Evolutionary conservation across 2,329 filamentous ascomycete species (phyloP).

Genomic region (Pleurostoma richardsiae): DNA sequence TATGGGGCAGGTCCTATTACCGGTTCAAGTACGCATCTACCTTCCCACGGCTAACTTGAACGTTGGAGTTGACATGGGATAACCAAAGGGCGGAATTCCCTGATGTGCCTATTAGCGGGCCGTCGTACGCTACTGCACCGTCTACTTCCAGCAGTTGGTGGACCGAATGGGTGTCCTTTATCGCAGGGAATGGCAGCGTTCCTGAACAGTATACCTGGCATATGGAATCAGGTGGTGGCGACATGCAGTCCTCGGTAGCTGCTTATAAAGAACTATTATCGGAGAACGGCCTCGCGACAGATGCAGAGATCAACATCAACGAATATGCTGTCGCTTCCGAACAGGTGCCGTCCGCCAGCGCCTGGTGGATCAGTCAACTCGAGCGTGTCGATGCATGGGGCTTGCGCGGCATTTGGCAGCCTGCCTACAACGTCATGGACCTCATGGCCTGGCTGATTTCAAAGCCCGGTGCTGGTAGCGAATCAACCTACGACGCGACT

Average conservation of each 20-base stretch:
- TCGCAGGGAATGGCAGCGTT: constrained; percentile 27
- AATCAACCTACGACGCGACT: not conserved
- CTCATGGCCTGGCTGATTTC: constrained; percentile 36
- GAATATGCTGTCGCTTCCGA: constrained; percentile 37
- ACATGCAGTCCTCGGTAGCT: no score
- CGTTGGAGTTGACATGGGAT: not conserved
- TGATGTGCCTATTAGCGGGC: constrained; percentile 17
- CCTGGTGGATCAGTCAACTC: constrained; percentile 40
- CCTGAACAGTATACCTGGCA: constrained; percentile 41
- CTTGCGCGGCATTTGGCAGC: constrained; percentile 39
- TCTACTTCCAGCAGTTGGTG: constrained; percentile 30
- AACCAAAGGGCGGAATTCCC: not conserved
- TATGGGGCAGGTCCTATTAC: no score
- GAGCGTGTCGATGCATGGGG: constrained; percentile 36
- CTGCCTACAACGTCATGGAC: constrained; percentile 10
- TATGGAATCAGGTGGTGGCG: constrained; percentile 17
- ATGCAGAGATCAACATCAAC: constrained; percentile 35
- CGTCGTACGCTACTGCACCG: constrained; percentile 27
- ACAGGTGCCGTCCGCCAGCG: constrained; percentile 32
- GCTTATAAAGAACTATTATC: no score
- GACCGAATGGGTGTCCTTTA: constrained; percentile 25
- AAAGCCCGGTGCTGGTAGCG: constrained; percentile 22
- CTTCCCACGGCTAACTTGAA: no score
- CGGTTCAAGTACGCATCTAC: no score
- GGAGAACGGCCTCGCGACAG: no score